Conservation (phyloP, 257 asterid species). For the Gardenia jasminoides region DNA sequence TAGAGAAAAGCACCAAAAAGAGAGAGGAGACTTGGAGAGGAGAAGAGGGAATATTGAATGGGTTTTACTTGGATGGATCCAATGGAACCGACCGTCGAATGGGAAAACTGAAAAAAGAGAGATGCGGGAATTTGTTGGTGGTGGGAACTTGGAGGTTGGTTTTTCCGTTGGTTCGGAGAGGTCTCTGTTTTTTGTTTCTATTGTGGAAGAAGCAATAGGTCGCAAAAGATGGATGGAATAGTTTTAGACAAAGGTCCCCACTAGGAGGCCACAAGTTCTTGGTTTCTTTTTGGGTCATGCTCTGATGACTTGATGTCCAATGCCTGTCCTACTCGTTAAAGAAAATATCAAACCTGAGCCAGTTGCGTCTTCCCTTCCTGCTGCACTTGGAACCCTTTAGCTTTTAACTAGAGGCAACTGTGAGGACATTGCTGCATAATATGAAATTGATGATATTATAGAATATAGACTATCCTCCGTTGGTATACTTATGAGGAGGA, state of each 20-base stretch:
- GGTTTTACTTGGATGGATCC: neutral
- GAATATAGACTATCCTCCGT: neutral
- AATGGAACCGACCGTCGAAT: neutral
- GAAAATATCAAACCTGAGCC: neutral
- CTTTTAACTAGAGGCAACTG: neutral
- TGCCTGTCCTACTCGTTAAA: neutral
- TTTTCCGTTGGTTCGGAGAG: neutral
- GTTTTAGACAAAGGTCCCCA: neutral
- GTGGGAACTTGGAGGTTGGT: neutral
- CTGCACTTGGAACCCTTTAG: too few relatives aligned
- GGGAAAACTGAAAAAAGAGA: neutral
- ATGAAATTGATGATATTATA: neutral
- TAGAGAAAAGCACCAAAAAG: neutral
- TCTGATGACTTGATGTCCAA: neutral
- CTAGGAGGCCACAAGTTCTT: neutral
- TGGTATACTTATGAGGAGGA: neutral
- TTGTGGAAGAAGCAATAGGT: neutral
- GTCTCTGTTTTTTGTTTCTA: neutral
- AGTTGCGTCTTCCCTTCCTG: neutral
- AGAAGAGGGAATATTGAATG: neutral
- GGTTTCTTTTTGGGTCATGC: neutral
- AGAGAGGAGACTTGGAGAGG: neutral
- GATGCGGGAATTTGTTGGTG: neutral
- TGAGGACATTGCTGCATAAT: neutral
- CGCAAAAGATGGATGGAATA: too few relatives aligned